A percentile compares a stretch with the other conserved stretches of the same genome.
Conservation (phyloP, 1,284 basidiomycete species). For the Afroboletus lepidellus region DNA sequence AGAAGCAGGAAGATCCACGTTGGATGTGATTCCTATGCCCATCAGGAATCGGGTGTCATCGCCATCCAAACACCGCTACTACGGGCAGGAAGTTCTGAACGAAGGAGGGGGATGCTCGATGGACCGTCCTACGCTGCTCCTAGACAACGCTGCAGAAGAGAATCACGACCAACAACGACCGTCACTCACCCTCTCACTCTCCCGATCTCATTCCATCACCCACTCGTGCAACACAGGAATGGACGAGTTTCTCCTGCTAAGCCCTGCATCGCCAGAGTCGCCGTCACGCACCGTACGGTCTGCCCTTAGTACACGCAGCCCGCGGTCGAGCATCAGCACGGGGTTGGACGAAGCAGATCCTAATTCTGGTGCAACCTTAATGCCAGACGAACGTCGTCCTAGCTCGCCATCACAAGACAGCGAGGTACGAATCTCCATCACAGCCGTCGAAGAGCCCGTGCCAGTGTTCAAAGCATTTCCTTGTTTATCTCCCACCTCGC, state of each 20-base stretch:
- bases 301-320: conserved; percentile 1
- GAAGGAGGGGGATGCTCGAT: background rate
- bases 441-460: background rate
- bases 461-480: conserved; percentile 20
- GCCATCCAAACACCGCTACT: background rate
- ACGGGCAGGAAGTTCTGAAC: background rate
- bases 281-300: conserved; percentile 13
- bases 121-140: too few relatives aligned
- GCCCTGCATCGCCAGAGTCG: conserved; percentile 5
- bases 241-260: conserved; percentile 25
- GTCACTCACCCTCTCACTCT: conserved; percentile 16
- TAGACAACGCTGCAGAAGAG: background rate
- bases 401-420: background rate
- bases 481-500: conserved; percentile 6
- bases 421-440: conserved; percentile 10
- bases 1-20: background rate
- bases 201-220: conserved; percentile 13
- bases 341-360: background rate
- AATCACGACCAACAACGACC: conserved; percentile 10
- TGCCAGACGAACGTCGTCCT: background rate
- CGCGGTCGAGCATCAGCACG: conserved; percentile 2
- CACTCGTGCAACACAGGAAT: conserved; percentile 20
- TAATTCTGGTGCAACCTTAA: background rate
- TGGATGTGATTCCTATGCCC: background rate
- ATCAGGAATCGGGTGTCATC: background rate